Conservation (phyloP, 352 stramenopile species). For the Phytophthora brassicae region DNA sequence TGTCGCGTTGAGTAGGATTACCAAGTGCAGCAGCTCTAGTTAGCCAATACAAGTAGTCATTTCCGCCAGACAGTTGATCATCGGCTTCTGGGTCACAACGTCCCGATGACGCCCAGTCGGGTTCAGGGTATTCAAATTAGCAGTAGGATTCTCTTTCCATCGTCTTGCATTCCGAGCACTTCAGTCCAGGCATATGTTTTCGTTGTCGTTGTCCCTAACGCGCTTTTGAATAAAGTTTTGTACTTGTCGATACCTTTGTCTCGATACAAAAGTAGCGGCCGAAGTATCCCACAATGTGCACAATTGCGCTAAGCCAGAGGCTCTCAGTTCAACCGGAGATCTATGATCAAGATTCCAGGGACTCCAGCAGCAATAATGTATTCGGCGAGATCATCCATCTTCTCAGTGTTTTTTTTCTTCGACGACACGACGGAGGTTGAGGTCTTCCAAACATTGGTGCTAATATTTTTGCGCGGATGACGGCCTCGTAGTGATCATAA, state of each 20-base stretch:
- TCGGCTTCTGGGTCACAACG: not conserved
- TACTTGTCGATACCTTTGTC: not conserved
- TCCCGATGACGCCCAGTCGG: not conserved
- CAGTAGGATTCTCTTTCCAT: not conserved
- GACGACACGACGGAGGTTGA: not conserved
- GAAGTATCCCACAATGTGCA: not conserved
- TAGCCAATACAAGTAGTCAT: conserved; percentile 1
- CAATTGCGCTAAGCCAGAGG: not conserved
- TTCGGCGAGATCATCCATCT: not conserved
- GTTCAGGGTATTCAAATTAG: not conserved
- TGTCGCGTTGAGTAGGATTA: not conserved
- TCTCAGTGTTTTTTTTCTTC: not conserved
- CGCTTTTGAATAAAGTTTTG: not conserved
- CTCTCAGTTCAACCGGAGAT: not conserved
- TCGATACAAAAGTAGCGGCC: not conserved
- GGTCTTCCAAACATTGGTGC: not conserved
- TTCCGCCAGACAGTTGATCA: not conserved
- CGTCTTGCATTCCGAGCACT: not conserved
- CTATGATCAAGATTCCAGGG: not conserved
- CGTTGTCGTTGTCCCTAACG: not conserved
- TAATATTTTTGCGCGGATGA: not conserved
- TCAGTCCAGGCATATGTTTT: not conserved
- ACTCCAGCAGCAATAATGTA: not conserved
- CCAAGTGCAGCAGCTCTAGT: not conserved
- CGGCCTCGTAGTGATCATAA: not conserved